Percentiles rank a stretch among this genome's conserved stretches.
Evolutionary conservation across 2,329 filamentous ascomycete species (phyloP).

Genomic region (Trichoderma polysporum): DNA sequence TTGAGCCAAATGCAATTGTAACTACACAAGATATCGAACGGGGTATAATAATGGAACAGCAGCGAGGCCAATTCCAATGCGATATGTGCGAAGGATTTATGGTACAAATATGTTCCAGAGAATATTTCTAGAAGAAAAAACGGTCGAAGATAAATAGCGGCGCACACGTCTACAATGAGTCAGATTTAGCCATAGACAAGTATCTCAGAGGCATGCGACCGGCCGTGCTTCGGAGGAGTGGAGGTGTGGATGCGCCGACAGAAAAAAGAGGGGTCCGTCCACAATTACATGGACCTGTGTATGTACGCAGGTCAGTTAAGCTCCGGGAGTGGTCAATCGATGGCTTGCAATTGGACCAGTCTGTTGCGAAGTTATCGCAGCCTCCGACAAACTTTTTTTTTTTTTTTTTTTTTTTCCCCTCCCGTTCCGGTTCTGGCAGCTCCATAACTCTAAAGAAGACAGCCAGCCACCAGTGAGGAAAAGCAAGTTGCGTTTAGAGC

Average conservation of each 20-base stretch:
- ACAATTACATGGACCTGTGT: not conserved
- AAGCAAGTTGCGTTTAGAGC: not conserved
- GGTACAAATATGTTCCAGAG: not conserved
- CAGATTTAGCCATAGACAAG: constrained; percentile 7
- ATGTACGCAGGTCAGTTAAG: constrained; percentile 5
- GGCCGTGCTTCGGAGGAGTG: constrained; percentile 20
- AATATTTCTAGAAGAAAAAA: not conserved
- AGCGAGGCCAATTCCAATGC: not conserved
- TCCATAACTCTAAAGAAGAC: constrained; percentile 1
- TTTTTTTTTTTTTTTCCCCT: not conserved
- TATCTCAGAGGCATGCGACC: constrained; percentile 9
- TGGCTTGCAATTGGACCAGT: not conserved
- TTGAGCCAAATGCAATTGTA: constrained; percentile 6
- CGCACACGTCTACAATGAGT: constrained; percentile 5
- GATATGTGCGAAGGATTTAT: not conserved
- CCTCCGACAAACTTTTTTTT: constrained; percentile 1
- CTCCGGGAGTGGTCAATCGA: constrained; percentile 6
- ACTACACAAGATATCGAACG: not conserved
- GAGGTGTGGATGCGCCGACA: constrained; percentile 11
- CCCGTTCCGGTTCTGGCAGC: not conserved
- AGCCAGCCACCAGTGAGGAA: not conserved
- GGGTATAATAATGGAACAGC: constrained; percentile 7
- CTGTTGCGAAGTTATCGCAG: not conserved
- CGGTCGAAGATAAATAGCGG: not conserved
- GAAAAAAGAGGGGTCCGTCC: not conserved